These are phyloP conservation scores for Viridothelium virens DNA, from an alignment of 495 filamentous ascomycete genomes.

Conservation along the genomic window DNA sequence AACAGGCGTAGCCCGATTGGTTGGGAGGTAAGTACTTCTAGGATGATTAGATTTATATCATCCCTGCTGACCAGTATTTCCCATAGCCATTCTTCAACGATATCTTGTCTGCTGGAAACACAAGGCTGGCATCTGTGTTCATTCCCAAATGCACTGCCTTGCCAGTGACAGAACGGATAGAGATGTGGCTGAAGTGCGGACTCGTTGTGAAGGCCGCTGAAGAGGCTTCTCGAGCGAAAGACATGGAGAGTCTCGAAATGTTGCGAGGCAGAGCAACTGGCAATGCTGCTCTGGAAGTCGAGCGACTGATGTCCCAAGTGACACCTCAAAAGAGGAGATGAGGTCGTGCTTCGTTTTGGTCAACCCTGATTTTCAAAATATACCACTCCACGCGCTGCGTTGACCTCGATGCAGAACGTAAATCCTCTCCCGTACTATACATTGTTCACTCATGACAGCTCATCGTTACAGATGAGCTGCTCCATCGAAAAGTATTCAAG, in stretches of 20 bases:
- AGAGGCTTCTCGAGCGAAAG: conserved; percentile 77
- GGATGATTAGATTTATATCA: conserved; percentile 13
- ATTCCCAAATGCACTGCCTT: conserved; percentile 75
- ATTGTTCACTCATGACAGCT: not conserved
- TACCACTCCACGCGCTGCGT: too few relatives aligned
- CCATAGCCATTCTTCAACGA: conserved; percentile 83
- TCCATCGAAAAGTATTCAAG: not conserved
- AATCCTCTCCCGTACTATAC: too few relatives aligned
- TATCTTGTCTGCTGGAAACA: conserved; percentile 79
- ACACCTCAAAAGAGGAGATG: conserved; percentile 8
- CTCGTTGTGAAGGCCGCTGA: conserved; percentile 84
- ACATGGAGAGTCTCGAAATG: conserved; percentile 58
- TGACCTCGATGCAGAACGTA: too few relatives aligned
- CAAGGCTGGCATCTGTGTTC: conserved; percentile 72
- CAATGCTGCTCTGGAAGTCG: conserved; percentile 48
- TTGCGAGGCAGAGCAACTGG: conserved; percentile 51
- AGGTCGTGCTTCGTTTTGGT: too few relatives aligned
- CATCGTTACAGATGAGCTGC: not conserved
- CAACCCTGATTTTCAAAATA: too few relatives aligned
- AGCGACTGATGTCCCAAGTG: conserved; percentile 53
- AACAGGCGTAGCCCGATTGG: conserved; percentile 81
- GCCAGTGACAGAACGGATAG: conserved; percentile 58
- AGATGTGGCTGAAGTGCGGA: conserved; percentile 96
- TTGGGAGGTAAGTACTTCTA: conserved; percentile 68
- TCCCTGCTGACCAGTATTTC: conserved; percentile 9